Evolutionary conservation across 306 rosid genomes (phyloP).

Genomic region (Crataegus laevigata): DNA sequence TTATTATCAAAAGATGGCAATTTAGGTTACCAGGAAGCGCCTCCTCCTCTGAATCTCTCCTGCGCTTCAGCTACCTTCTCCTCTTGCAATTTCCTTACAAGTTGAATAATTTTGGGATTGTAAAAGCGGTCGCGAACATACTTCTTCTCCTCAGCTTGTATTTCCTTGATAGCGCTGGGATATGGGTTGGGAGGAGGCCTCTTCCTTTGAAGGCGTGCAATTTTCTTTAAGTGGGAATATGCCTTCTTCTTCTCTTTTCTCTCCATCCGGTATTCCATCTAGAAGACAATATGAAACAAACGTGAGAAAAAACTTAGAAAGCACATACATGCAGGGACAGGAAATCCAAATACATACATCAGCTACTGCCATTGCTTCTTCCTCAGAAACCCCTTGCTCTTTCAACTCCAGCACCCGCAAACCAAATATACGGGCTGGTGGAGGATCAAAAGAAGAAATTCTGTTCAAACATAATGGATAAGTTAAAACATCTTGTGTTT

Average conservation of each 20-base stretch:
- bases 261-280: constrained; percentile 79
- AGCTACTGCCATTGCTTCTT: constrained; percentile 73
- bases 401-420: constrained; percentile 65
- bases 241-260: constrained; percentile 70
- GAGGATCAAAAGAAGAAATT: constrained; percentile 55
- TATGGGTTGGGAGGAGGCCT: constrained; percentile 78
- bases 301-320: constrained; percentile 1
- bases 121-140: constrained; percentile 62
- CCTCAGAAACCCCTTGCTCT: constrained; percentile 67
- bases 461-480: constrained; percentile 41
- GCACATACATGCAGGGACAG: neutral
- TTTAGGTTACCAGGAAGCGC: neutral
- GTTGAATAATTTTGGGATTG: constrained; percentile 49
- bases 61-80: constrained; percentile 21
- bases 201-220: constrained; percentile 69
- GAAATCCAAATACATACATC: constrained; percentile 39
- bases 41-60: constrained; percentile 29
- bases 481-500: neutral
- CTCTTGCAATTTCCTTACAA: constrained; percentile 48
- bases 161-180: constrained; percentile 63
- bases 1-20: neutral
- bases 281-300: constrained; percentile 11
- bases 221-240: constrained; percentile 54
- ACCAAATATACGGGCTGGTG: constrained; percentile 72
- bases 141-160: constrained; percentile 73